Conservation (phyloP, 768 basidiomycete genomes). For the Solioccasus polychromus region DNA sequence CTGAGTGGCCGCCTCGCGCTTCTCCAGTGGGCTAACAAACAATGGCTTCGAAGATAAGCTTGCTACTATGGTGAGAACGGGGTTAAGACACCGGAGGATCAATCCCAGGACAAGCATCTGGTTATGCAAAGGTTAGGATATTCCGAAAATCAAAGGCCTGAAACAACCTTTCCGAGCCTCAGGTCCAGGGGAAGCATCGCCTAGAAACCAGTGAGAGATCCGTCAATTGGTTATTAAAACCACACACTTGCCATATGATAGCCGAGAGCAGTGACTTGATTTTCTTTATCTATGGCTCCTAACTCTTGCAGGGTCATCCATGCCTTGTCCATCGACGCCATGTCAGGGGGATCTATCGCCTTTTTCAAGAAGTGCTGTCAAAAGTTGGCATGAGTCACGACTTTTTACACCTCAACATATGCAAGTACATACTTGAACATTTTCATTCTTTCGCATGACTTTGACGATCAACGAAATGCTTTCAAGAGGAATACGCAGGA, state of each 20-base stretch:
- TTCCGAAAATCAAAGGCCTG: neutral
- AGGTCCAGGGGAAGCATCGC: slow-evolving; percentile 86
- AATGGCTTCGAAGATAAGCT: slow-evolving; percentile 84
- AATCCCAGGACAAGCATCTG: slow-evolving; percentile 87
- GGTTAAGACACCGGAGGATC: slow-evolving; percentile 80
- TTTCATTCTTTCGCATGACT: slow-evolving; percentile 69
- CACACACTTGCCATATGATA: slow-evolving; percentile 58
- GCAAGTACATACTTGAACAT: slow-evolving; percentile 60
- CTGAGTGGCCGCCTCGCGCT: slow-evolving; percentile 76
- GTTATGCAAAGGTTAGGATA: slow-evolving; percentile 1
- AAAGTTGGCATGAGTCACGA: neutral
- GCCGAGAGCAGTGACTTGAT: slow-evolving; percentile 76
- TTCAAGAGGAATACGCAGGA: slow-evolving; percentile 83
- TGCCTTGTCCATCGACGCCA: slow-evolving; percentile 73
- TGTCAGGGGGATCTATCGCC: slow-evolving; percentile 82
- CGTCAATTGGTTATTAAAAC: neutral
- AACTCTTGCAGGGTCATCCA: slow-evolving; percentile 71
- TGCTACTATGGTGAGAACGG: slow-evolving; percentile 79
- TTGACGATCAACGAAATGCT: slow-evolving; percentile 80
- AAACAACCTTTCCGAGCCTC: slow-evolving; percentile 72
- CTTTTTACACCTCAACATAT: neutral
- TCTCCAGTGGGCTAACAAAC: slow-evolving; percentile 79
- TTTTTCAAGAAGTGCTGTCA: slow-evolving; percentile 60
- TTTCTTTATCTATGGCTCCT: slow-evolving; percentile 67
- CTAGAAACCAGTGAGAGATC: slow-evolving; percentile 35